Conservation (phyloP, 2,329 filamentous ascomycete genomes). For the Tympanopsis confertula region DNA sequence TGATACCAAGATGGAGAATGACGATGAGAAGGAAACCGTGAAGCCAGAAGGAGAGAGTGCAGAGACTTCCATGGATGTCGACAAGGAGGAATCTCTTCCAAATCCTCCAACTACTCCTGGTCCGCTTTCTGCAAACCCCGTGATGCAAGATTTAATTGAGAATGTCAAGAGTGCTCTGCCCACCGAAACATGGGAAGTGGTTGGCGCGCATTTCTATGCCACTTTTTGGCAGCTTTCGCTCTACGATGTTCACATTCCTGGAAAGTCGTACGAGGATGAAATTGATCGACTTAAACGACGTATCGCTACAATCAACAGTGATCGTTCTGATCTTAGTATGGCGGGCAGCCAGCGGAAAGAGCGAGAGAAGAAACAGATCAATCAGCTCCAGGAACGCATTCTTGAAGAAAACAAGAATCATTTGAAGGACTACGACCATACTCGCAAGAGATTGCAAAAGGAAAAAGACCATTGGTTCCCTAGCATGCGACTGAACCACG, state of each 20-base stretch:
- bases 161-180: conserved; percentile 52
- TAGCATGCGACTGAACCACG: conserved; percentile 38
- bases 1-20: background rate
- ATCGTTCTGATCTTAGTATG: conserved; percentile 62
- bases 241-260: conserved; percentile 68
- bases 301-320: conserved; percentile 53
- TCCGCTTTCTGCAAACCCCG: conserved; percentile 39
- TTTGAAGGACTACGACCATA: conserved; percentile 54
- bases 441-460: conserved; percentile 57
- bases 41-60: conserved; percentile 4
- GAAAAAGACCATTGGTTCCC: conserved; percentile 74
- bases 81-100: conserved; percentile 12
- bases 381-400: conserved; percentile 57
- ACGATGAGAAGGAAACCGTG: background rate
- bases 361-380: conserved; percentile 56
- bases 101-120: conserved; percentile 10
- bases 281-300: conserved; percentile 57
- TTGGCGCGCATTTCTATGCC: conserved; percentile 73
- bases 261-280: conserved; percentile 68
- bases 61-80: conserved; percentile 19
- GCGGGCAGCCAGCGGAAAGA: conserved; percentile 56
- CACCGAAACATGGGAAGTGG: conserved; percentile 50
- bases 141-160: conserved; percentile 64
- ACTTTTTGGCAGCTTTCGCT: conserved; percentile 87
- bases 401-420: conserved; percentile 64